Conservation (phyloP, 2,329 filamentous ascomycete species). For the Furcasterigmium sp. region DNA sequence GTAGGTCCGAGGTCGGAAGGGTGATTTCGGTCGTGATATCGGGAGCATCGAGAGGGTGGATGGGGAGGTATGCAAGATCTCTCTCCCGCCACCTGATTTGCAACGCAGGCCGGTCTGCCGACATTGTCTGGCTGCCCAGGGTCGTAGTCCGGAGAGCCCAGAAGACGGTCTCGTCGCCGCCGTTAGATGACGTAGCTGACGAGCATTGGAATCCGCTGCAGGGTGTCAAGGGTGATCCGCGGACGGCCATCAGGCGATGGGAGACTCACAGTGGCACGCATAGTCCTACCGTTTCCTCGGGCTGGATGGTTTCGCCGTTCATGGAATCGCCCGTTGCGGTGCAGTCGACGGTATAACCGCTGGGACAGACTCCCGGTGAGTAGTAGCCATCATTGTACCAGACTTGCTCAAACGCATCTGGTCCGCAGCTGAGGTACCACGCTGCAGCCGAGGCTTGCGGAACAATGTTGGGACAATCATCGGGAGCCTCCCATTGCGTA, state of each 20-base stretch:
- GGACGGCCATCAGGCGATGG: no score
- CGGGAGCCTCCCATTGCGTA: neutral
- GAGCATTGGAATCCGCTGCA: neutral
- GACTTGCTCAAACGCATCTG: neutral
- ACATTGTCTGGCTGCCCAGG: neutral
- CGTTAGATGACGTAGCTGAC: neutral
- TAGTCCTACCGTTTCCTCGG: neutral
- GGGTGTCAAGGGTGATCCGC: no score
- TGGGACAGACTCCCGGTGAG: slow-evolving; percentile 1
- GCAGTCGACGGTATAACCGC: neutral
- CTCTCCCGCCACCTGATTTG: neutral
- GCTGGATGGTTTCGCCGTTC: neutral
- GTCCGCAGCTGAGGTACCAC: neutral
- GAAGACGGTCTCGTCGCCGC: neutral
- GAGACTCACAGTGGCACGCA: neutral
- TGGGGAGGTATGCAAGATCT: neutral
- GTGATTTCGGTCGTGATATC: no score
- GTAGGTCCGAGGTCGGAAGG: no score
- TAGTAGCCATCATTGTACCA: slow-evolving; percentile 1
- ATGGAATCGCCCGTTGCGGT: neutral
- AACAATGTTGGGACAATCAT: neutral
- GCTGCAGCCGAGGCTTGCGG: neutral
- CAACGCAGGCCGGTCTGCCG: neutral
- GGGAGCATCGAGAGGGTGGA: neutral
- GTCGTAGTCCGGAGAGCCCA: neutral